Evolutionary conservation across 345 rosid genomes (phyloP).

Genomic region (Populus ilicifolia): DNA sequence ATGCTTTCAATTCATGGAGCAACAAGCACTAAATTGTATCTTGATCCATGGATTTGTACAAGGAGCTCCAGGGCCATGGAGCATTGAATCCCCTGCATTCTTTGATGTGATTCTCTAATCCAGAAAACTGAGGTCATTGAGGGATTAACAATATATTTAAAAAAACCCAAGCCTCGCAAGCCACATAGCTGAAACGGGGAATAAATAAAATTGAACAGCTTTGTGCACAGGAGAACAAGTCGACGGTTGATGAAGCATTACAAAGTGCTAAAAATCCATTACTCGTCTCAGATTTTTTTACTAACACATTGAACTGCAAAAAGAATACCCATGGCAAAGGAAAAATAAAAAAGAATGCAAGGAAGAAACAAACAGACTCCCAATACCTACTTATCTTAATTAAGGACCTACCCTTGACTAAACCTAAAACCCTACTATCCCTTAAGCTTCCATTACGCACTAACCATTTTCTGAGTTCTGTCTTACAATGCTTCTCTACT

Average conservation of each 20-base stretch:
- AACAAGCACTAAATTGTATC: neutral
- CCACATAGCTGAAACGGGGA: neutral
- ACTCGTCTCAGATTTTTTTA: constrained; percentile 34
- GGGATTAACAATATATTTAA: neutral
- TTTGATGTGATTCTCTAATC: neutral
- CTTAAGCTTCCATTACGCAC: constrained; percentile 26
- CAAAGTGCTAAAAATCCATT: constrained; percentile 32
- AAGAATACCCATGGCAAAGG: constrained; percentile 42
- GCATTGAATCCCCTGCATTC: neutral
- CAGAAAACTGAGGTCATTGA: neutral
- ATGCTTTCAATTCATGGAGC: neutral
- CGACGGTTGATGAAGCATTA: neutral
- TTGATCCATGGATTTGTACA: neutral
- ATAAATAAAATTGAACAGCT: neutral
- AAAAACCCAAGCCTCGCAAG: neutral
- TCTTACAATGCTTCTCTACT: constrained; percentile 34
- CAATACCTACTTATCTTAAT: constrained; percentile 29
- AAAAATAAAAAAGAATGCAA: constrained; percentile 17
- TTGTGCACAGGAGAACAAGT: neutral
- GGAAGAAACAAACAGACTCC: constrained; percentile 17
- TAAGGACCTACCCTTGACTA: constrained; percentile 34
- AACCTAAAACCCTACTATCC: constrained; percentile 32
- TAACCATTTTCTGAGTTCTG: constrained; percentile 20
- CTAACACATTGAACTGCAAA: constrained; percentile 56
- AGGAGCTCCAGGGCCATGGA: neutral